phyloP scores from a whole-genome alignment of 805 yeast genomes.

The Yamadazyma olivae region DNA sequence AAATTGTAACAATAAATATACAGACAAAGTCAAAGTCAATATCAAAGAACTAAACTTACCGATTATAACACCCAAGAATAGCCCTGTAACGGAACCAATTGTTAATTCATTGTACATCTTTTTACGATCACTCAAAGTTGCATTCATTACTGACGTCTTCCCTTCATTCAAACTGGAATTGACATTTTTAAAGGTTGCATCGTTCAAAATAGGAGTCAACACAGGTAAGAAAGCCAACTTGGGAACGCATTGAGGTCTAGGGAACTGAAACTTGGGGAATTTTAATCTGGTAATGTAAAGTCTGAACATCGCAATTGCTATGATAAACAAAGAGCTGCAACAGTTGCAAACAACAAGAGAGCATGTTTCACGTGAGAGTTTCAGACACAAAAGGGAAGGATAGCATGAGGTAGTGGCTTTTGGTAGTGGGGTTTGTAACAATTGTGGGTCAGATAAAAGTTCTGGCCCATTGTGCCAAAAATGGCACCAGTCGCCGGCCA shows the following conservation, averaged over 20 bases:
- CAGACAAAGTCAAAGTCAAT: conserved; percentile 47
- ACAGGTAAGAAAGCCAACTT: conserved; percentile 11
- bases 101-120: conserved; percentile 54
- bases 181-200: conserved; percentile 1
- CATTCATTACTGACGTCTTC: neutral
- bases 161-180: neutral
- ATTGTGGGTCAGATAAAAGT: no score
- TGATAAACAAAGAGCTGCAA: no score
- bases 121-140: conserved; percentile 19
- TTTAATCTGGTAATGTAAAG: conserved; percentile 7
- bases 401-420: no score
- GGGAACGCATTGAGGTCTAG: conserved; percentile 5
- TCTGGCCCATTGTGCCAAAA: no score
- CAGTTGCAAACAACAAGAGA: no score
- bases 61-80: conserved; percentile 54
- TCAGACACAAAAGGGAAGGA: no score
- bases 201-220: conserved; percentile 9
- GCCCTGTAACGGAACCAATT: conserved; percentile 61
- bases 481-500: no score
- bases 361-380: no score
- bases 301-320: conserved; percentile 13
- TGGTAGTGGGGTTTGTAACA: no score
- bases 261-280: conserved; percentile 11
- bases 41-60: conserved; percentile 59
- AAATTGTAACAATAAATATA: conserved; percentile 46